phyloP scores from a whole-genome alignment of 345 rosid genomes.

The Boechera stricta region DNA sequence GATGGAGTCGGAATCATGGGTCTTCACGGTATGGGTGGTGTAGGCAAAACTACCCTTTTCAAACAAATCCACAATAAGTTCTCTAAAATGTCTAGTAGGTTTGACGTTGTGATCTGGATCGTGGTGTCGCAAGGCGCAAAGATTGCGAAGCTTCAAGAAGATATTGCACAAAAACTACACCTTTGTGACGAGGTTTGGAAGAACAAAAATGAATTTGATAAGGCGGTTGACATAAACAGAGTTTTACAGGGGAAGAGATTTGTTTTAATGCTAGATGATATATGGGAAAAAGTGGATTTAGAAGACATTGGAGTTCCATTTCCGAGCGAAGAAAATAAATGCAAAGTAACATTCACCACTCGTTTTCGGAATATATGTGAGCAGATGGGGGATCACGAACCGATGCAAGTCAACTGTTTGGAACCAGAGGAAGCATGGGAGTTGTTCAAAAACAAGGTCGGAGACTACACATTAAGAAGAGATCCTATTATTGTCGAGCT shows the following conservation, averaged over 20 bases:
- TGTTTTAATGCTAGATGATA: conserved; percentile 10
- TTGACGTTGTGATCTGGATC: neutral
- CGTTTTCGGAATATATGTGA: neutral
- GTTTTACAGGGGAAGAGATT: neutral
- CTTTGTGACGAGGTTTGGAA: neutral
- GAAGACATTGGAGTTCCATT: neutral
- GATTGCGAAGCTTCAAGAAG: neutral
- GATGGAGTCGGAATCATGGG: neutral
- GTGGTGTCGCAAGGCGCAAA: neutral
- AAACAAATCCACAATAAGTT: neutral
- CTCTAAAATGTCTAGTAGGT: neutral
- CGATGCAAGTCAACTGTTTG: neutral
- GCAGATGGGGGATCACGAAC: neutral
- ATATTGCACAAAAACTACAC: neutral
- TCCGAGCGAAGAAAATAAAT: neutral
- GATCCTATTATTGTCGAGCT: neutral
- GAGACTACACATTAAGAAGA: neutral
- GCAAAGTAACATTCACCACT: conserved; percentile 17
- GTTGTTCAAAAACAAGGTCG: neutral
- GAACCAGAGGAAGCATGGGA: neutral
- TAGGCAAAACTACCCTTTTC: neutral
- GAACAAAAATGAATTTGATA: neutral
- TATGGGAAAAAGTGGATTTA: conserved; percentile 29
- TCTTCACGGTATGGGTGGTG: conserved; percentile 10
- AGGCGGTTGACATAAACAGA: neutral